phyloP scores from a whole-genome alignment of 2,329 filamentous ascomycete species.

The Aspergillus tubingensis region DNA sequence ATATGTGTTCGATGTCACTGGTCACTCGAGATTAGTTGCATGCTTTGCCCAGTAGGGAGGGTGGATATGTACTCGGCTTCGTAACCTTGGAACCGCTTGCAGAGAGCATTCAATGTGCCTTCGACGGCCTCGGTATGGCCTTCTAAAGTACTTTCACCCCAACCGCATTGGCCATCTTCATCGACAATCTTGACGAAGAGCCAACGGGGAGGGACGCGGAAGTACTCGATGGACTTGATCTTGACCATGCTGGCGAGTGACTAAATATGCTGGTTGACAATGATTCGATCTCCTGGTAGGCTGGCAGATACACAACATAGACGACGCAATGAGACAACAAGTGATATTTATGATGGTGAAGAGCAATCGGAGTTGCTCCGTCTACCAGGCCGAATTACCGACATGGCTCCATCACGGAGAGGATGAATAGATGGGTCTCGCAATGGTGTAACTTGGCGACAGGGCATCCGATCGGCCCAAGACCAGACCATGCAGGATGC shows the following conservation, averaged over 20 bases:
- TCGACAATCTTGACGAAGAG: conserved; percentile 77
- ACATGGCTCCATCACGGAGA: neutral
- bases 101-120: conserved; percentile 69
- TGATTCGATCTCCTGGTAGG: neutral
- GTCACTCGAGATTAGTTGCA: neutral
- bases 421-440: neutral
- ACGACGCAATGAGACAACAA: neutral
- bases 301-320: neutral
- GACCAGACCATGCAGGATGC: neutral
- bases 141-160: conserved; percentile 75
- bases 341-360: neutral
- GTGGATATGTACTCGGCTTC: conserved; percentile 65
- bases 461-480: neutral
- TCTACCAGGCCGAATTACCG: conserved; percentile 13
- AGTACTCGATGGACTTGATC: conserved; percentile 70
- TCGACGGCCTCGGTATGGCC: conserved; percentile 74
- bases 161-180: conserved; percentile 64
- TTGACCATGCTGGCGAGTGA: conserved; percentile 54
- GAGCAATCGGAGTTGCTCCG: conserved; percentile 15
- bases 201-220: conserved; percentile 73
- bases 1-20: conserved; percentile 77
- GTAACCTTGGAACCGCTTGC: conserved; percentile 62
- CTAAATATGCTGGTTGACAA: neutral
- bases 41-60: neutral
- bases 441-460: conserved; percentile 2